Evolutionary conservation across 495 filamentous ascomycete species (phyloP), one percentile per base, ranked within the genome.

Genomic region (Penicillium ochrochloron): DNA sequence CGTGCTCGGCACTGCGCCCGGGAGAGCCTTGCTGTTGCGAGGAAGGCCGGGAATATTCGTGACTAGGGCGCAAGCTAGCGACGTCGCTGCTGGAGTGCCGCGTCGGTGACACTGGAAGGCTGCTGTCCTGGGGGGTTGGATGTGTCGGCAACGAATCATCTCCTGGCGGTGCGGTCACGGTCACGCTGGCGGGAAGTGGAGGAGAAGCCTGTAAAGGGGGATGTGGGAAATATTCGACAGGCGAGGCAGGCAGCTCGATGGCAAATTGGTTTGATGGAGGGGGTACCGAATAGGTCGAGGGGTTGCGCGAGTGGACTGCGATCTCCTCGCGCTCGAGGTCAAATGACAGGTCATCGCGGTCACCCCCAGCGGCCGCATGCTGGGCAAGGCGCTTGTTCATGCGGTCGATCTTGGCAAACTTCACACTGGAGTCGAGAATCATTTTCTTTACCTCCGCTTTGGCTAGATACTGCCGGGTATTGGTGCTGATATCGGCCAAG

Each of bases 401-500:
- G 59, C 87, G 83, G 67, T 95, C 84, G 50, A 97, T 93, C 75
- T 90, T 90, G 54, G 89, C 92, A 70, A 97, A 82, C 71, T 93
- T 94, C n/a, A 86, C 84, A 9, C 93, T 89, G 2, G 92, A 89
- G 60, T 87, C 83, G 60, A 89, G 76, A 52, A 90, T 92, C 81
- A 91, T 91, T 63, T 77, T 82, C 71, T 93, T 88, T 39, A 95
- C 89, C 14, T 90, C 88, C 15, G 82, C 79, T 65, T 88, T 88
- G 7, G 79, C 76, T n/a, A 98, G 84, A 72, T 98, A 99, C 59
- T 86, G 86, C 46, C 90, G 85, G 0, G 95, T 98, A 72, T 89
- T 92, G 39, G 92, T 97, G 77, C 90, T 93, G 75, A 99, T 97
- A 46, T 98, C 94, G 35, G 90, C 89, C 15, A 99, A 81, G 5